These are phyloP conservation scores for Cyphellophora attinorum DNA, from an alignment of 2,329 filamentous ascomycete species.

Conservation along the genomic window DNA sequence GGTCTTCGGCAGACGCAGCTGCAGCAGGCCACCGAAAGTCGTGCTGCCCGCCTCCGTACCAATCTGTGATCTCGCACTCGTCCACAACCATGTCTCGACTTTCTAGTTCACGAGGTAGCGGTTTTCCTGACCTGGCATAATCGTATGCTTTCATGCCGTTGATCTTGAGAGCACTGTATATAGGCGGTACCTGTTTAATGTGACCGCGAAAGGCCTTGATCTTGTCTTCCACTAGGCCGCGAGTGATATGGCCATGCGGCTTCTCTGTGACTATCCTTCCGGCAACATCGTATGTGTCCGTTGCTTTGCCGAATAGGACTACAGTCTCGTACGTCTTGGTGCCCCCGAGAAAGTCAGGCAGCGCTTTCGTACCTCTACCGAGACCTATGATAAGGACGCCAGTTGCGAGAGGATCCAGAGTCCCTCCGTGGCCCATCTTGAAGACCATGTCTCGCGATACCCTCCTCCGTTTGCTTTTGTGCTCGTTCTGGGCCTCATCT, in stretches of 20 bases:
- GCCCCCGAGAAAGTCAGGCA: conserved; percentile 71
- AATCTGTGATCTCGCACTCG: conserved; percentile 74
- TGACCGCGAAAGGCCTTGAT: conserved; percentile 68
- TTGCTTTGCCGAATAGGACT: conserved; percentile 82
- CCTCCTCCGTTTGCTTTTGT: conserved; percentile 37
- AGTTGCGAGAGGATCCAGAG: conserved; percentile 85
- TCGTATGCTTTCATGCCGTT: conserved; percentile 93
- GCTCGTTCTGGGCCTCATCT: conserved; percentile 7
- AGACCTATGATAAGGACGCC: conserved; percentile 85
- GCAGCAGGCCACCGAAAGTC: conserved; percentile 67
- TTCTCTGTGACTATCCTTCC: conserved; percentile 73
- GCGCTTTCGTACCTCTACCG: conserved; percentile 75
- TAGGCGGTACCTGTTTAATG: conserved; percentile 79
- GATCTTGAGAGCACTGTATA: conserved; percentile 88
- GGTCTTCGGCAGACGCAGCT: conserved; percentile 67
- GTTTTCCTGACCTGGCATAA: conserved; percentile 82
- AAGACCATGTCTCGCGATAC: conserved; percentile 56
- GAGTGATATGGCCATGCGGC: conserved; percentile 60
- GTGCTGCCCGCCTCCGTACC: conserved; percentile 72
- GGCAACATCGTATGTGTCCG: conserved; percentile 81
- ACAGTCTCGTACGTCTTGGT: conserved; percentile 89
- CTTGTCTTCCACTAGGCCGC: conserved; percentile 65
- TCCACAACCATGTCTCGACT: conserved; percentile 68
- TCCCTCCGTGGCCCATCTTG: conserved; percentile 94
- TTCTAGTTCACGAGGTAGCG: conserved; percentile 76